Base-by-base conservation (phyloP, 495 filamentous ascomycete genomes). In the Annulohypoxylon moriforme region DNA sequence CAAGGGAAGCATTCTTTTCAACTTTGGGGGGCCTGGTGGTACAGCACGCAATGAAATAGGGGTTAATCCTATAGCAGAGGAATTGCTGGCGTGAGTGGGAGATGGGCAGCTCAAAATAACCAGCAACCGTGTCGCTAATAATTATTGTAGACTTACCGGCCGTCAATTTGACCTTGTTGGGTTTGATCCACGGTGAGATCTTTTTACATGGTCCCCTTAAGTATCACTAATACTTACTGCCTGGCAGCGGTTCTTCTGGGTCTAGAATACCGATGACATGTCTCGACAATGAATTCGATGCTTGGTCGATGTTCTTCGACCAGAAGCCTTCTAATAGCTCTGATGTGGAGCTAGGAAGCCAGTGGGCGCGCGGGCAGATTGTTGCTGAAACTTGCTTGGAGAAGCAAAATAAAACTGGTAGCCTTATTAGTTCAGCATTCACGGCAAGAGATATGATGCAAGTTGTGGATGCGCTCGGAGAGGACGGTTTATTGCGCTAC, bases 11-110 rank as follows among this genome's bases (percentile, higher is more conserved):
- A 82, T 86, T 29, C 68, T 82, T 33, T 68, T 85, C 72, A 83
- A 85, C 75, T 83, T 83, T 68, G 83, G 83, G 3, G 82, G 82
- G 0, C 82, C 82, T 1, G 83, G 82, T 0, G 71, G 64, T 11
- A 63, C 59, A 8, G 72, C 63, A 16, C 72, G 77, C 31, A 20
- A 63, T 36, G 31, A 20, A 22, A 31, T 72, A 36, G 42, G 69
- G 6, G 59, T 25, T 0, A 63, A 57, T 0, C n/a, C 40, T 0
- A 25, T 72, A 27, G 47, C 64, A n/a, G 22, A 49, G 8, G 61
- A 67, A 11, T 34, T 81, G 36, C 74, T 72, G 13, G 73, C 33
- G 22, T 29, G 60, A 20, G 69, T 31, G 4, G 36, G 31, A 13
- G 22, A 1, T 13, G 27, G 72, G 9, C 69, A 72, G 10, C 64